Base-by-base conservation (phyloP, 495 filamentous ascomycete species). In the Aspergillus nanangensis region DNA sequence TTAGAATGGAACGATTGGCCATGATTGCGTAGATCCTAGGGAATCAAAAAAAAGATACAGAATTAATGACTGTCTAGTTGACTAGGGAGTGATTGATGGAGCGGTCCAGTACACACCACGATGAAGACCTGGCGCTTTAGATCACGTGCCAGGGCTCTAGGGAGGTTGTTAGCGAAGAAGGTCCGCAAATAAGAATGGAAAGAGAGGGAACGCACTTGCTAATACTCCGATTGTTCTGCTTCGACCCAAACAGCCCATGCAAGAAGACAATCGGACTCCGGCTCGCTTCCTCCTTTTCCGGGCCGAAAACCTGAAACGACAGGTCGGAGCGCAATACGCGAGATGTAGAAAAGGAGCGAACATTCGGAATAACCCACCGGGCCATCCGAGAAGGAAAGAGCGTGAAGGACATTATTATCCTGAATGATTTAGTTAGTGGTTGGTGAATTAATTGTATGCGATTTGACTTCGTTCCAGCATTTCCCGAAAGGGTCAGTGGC, bases 231-330 rank as follows among this genome's bases (percentile, higher is more conserved):
- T 97, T 93, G 57, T 98, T 98, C 74, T 88, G 87, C 68, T 95
- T 96, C 32, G 88, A 95, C 18, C 93, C 93, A 60, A 98, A 97
- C 13, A 98, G 75, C 3, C 93, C 93, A 63, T 98, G 93, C 65
- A 97, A 78, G 50, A 98, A 80, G 52, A 98, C 66, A 47, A 98
- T 86, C 1, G 93, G 89, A 36, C 77, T 76, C 15, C 61, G 60
- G 27, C 47, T 54, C 29, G 51, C 49, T 31, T 68, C 52, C 41
- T 58, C 63, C 14, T 53, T 61, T 42, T 71, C 65, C 1, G 70
- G 70, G 1, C 65, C 66, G 42, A 64, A 70, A 22, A 71, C 65
- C 44, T 74, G 67, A 47, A 63, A 74, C 3, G 69, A 57, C 24
- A 74, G 57, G 38, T 72, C 65, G 8, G 54, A 41, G 5, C 51